Evolutionary conservation across 164 flowering plant species (phyloP).

Genomic region (Echeveria elegans): DNA sequence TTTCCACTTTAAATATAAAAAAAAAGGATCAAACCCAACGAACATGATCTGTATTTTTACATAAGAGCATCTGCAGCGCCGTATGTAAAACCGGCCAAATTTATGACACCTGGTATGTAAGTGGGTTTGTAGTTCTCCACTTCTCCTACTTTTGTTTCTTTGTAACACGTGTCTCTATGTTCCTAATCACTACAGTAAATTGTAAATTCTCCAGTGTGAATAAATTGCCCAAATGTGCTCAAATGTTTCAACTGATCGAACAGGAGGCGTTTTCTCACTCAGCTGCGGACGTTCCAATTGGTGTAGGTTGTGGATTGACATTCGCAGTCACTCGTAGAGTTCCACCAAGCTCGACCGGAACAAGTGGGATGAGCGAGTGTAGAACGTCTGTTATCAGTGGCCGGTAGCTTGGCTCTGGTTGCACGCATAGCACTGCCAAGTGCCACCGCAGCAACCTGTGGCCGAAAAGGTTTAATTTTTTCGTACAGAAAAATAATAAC

Average conservation of each 20-base stretch:
- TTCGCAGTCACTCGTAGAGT: slow-evolving; percentile 33
- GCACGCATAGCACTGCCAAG: slow-evolving; percentile 57
- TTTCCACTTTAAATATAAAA: too few relatives aligned
- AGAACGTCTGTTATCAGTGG: slow-evolving; percentile 58
- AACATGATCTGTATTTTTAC: neutral
- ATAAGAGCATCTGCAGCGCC: too few relatives aligned
- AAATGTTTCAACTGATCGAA: too few relatives aligned
- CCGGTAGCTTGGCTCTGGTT: slow-evolving; percentile 57
- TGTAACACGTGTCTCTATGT: neutral
- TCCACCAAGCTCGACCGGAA: slow-evolving; percentile 51
- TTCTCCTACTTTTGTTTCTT: too few relatives aligned
- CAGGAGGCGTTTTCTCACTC: too few relatives aligned
- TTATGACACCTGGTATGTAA: too few relatives aligned
- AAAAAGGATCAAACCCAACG: neutral
- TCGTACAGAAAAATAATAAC: neutral
- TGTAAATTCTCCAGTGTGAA: neutral
- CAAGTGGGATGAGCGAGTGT: slow-evolving; percentile 53
- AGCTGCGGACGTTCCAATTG: neutral
- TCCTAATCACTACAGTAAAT: neutral
- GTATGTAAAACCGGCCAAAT: too few relatives aligned
- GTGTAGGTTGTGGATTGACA: neutral
- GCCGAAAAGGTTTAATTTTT: neutral
- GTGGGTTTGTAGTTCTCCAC: neutral
- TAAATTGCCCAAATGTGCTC: too few relatives aligned
- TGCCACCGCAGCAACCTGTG: slow-evolving; percentile 58